Conservation (phyloP, 768 basidiomycete genomes). For the Piloderma croceum region DNA sequence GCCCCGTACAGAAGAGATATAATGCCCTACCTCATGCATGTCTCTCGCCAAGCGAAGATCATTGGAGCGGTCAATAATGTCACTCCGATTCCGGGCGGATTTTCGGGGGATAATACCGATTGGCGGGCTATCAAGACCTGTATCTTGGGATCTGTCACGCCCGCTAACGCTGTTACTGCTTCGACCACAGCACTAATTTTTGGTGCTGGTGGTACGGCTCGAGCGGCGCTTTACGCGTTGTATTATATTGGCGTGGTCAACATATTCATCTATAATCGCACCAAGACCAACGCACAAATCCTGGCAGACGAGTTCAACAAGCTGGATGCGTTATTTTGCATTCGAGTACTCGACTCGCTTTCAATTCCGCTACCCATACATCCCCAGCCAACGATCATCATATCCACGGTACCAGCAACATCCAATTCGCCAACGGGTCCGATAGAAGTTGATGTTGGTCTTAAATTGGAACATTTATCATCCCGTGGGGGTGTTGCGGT, state of each 20-base stretch:
- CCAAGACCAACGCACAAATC: conserved; percentile 61
- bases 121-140: conserved; percentile 80
- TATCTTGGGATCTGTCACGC: conserved; percentile 38
- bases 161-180: too few species aligned
- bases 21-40: conserved; percentile 71
- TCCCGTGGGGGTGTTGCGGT: conserved; percentile 77
- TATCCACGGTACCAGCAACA: conserved; percentile 88
- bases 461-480: conserved; percentile 46
- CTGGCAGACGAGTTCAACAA: conserved; percentile 70
- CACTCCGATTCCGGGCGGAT: conserved; percentile 47
- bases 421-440: conserved; percentile 44
- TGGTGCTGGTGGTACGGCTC: conserved; percentile 91
- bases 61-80: conserved; percentile 98
- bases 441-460: conserved; percentile 23
- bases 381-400: conserved; percentile 61
- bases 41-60: conserved; percentile 73
- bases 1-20: conserved; percentile 93
- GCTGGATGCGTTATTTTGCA: conserved; percentile 50
- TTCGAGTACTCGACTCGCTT: conserved; percentile 52
- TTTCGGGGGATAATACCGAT: conserved; percentile 94
- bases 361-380: conserved; percentile 42
- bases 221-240: conserved; percentile 90
- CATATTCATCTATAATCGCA: conserved; percentile 89
- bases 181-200: conserved; percentile 70
- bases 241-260: conserved; percentile 56